These are phyloP conservation scores for Phaseolus lunatus DNA, from an alignment of 306 rosid species.

Conservation along the genomic window DNA sequence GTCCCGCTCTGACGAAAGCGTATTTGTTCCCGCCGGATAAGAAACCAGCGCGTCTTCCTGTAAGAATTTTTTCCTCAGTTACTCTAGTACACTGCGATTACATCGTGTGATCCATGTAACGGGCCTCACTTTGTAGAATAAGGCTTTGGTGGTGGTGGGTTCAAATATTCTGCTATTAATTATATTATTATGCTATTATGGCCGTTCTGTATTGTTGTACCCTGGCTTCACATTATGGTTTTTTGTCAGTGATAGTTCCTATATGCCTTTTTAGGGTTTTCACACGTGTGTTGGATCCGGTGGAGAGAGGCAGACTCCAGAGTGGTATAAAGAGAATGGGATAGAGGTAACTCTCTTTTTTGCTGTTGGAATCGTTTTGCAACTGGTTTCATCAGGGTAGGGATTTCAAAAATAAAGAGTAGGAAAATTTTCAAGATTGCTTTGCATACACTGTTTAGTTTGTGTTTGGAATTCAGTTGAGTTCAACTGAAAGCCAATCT, in stretches of 20 bases:
- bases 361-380: conserved; percentile 13
- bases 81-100: background rate
- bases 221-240: background rate
- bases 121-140: background rate
- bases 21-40: conserved; percentile 85
- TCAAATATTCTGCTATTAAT: conserved; percentile 12
- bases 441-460: conserved; percentile 15
- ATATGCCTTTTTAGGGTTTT: conserved; percentile 68
- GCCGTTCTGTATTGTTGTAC: background rate
- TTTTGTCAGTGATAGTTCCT: conserved; percentile 25
- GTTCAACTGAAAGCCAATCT: no score
- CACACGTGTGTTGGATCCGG: conserved; percentile 98
- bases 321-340: conserved; percentile 90
- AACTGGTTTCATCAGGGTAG: background rate
- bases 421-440: background rate
- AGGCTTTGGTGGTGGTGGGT: background rate
- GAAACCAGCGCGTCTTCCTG: conserved; percentile 97
- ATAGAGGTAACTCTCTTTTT: conserved; percentile 68
- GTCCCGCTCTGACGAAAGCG: conserved; percentile 90
- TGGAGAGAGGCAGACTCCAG: conserved; percentile 95
- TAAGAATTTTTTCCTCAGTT: conserved; percentile 48
- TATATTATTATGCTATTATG: background rate
- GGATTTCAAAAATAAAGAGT: background rate
- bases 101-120: background rate
- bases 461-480: no score